Base-by-base conservation (phyloP, 352 stramenopile species). In the Pythium dissimile region DNA sequence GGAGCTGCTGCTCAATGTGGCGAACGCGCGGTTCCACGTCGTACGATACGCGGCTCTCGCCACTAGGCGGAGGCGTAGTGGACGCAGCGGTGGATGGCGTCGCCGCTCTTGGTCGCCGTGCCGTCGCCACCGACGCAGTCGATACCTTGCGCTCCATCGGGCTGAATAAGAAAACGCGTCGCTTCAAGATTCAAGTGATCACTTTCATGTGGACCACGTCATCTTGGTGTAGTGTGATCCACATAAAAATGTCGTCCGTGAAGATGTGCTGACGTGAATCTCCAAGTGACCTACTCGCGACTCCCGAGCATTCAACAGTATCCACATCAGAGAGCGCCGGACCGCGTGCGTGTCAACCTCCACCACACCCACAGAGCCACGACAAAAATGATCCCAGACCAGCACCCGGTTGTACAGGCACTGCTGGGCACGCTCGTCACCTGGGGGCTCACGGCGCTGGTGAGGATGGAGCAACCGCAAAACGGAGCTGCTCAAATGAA, bases 401-500 rank as follows among this genome's bases (percentile, higher is more conserved):
- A 81, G 20, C 77, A 92, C 60, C 78, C 86, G 5, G 73, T 95
- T 24, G 31, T 88, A 34, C 84, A 95, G 66, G 86, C 86, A 52
- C 74, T 94, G 43, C 70, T 94, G 11, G 86, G 86, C 55, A 93
- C 86, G 46, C 59, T 93, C 55, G 59, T 94, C 26, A 95, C 86
- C 23, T 95, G 86, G 86, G 84, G 78, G 3, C 76, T 95, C 63
- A 95, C 86, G 1, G 85, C 85, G 27, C 52, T 85, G 44, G 80
- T 90, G 67, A n/a, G 62, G 5, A 15, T 20, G 10, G 9, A 10
- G 20, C 16, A 20, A 0, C 45, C 13, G 9, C 13, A 35, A 8
- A 37, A 10, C 28, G 35, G 16, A 38, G 15, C 38, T 28, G 18
- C 27, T 27, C 18, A 16, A 8, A 13, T 37, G 31, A 13, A 37